Evolutionary conservation across 1,284 basidiomycete genomes (phyloP), one percentile per base, ranked within the genome.

Genomic region (Rhodotorula sp.): DNA sequence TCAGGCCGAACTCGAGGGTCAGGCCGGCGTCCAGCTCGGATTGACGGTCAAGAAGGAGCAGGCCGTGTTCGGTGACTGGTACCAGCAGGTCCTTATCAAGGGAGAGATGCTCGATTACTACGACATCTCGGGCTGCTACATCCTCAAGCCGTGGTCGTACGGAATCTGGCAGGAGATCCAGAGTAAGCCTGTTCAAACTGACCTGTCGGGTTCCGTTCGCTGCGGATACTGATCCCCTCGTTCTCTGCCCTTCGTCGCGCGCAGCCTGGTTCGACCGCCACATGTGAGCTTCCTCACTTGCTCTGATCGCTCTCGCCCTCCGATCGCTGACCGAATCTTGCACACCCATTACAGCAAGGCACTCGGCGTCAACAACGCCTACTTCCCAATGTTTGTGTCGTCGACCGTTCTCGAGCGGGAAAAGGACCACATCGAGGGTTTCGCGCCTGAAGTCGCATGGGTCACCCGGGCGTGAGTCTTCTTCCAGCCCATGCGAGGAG

Each of bases 31-130:
- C 49, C 91, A 94, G 83, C 91, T 95, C 79, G 93, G 93, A 45
- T 89, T 96, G 78, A 90, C 91, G 64, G 89, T 93, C 79, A 93
- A 93, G 86, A 96, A 97, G 82, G 92, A 95, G 59, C 70, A 72
- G 79, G 91, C 90, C 64, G 93, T 95, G 80, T 96, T 97, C 80
- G 84, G 93, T 17, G 87, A 87, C 45, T 97, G 94, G 94, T 97
- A 96, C 81, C 93, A 91, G 72, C 94, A 89, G 91, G 94, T 97
- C n/a, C 84, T 99, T 73, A 85, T 95, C 81, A 98, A 99, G 84
- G 92, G 94, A 33, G 95, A 99, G 79, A 98, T 99, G 95, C 83
- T 99, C 67, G 96, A 99, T 80, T 99, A 99, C 83, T 99, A 99
- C 83, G 95, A 89, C 81, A 94, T 99, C 78, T 95, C 92, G 74